These are phyloP conservation scores for Pseudogymnoascus sp. DNA, from an alignment of 2,329 filamentous ascomycete species.

Conservation along the genomic window DNA sequence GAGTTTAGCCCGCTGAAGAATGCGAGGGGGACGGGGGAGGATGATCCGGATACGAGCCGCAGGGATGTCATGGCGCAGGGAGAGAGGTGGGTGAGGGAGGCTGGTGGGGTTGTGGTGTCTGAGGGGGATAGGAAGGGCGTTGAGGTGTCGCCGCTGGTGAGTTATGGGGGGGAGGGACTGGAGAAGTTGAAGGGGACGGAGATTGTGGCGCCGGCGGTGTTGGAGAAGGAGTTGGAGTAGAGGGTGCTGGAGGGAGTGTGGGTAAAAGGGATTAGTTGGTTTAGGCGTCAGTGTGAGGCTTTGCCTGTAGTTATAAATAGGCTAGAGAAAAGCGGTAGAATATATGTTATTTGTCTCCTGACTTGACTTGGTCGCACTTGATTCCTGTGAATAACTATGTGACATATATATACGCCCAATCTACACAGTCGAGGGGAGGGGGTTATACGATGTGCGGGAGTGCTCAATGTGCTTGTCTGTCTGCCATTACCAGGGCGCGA, in stretches of 20 bases:
- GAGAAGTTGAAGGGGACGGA: constrained; percentile 45
- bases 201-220: constrained; percentile 43
- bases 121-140: constrained; percentile 58
- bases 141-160: constrained; percentile 86
- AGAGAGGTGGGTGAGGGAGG: constrained; percentile 71
- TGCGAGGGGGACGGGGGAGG: constrained; percentile 70
- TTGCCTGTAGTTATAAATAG: neutral
- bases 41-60: constrained; percentile 90
- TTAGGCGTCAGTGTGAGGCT: neutral
- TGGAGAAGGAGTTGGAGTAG: constrained; percentile 36
- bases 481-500: too few species aligned
- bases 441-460: too few species aligned
- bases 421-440: too few species aligned
- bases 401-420: too few species aligned
- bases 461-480: too few species aligned
- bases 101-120: constrained; percentile 65
- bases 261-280: neutral
- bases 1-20: constrained; percentile 99
- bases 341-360: neutral
- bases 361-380: neutral
- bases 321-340: neutral
- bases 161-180: constrained; percentile 66
- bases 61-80: constrained; percentile 85
- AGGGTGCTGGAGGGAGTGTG: neutral
- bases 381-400: neutral